These are phyloP conservation scores for Microcyclospora pomicola DNA, from an alignment of 2,329 filamentous ascomycete species.

Conservation along the genomic window DNA sequence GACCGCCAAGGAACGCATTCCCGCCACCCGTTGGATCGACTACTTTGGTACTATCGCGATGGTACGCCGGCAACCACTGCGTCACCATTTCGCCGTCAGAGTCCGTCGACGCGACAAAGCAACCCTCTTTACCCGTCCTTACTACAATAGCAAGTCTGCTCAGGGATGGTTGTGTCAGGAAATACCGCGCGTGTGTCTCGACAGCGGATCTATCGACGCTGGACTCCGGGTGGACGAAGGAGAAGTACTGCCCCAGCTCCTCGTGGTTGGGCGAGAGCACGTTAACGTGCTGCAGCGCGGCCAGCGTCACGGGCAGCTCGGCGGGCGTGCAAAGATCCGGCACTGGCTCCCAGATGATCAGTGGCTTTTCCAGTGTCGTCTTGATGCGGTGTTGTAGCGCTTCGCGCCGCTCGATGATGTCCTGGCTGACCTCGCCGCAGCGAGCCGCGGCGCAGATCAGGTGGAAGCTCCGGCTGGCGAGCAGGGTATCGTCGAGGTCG, in stretches of 20 bases:
- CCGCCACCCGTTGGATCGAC: constrained; percentile 91
- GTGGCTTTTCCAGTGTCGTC: constrained; percentile 36
- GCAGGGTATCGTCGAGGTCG: constrained; percentile 52
- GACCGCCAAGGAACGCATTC: constrained; percentile 66
- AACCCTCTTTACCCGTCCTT: constrained; percentile 58
- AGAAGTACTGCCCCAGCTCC: constrained; percentile 80
- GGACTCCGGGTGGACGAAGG: constrained; percentile 22
- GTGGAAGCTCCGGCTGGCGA: constrained; percentile 68
- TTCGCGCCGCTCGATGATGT: constrained; percentile 34
- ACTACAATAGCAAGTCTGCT: constrained; percentile 47
- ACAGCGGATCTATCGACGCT: constrained; percentile 26
- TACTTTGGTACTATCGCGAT: constrained; percentile 42
- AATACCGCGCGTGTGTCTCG: constrained; percentile 23
- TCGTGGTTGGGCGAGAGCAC: constrained; percentile 69
- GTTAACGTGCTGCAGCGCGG: constrained; percentile 41
- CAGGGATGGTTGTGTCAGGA: constrained; percentile 15
- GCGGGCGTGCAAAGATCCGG: constrained; percentile 72
- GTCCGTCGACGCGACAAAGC: constrained; percentile 32
- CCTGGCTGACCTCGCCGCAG: constrained; percentile 60
- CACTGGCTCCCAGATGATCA: constrained; percentile 91
- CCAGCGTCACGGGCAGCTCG: constrained; percentile 39
- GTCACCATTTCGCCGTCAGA: constrained; percentile 7
- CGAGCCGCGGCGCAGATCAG: constrained; percentile 70
- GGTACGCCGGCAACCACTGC: constrained; percentile 67
- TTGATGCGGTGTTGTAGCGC: background rate